Evolutionary conservation across 139 green algal species (phyloP).

Genomic region (Chlorella vulgaris): DNA sequence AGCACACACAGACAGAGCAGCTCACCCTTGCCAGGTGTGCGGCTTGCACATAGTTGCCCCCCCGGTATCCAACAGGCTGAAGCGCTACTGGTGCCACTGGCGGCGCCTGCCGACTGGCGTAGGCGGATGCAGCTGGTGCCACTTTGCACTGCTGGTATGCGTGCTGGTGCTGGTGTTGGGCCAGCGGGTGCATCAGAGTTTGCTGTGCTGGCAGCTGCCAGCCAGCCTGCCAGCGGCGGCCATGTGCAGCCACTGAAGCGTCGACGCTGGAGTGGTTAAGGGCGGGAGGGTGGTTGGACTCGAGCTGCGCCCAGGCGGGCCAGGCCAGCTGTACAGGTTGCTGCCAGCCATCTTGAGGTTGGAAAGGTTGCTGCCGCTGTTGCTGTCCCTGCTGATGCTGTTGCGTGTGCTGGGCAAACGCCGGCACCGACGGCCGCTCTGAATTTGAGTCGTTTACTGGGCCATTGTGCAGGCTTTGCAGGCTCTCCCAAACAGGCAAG

Average conservation of each 20-base stretch:
- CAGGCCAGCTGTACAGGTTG: background rate
- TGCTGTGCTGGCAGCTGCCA: background rate
- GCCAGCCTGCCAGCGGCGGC: no score
- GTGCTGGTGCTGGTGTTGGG: no score
- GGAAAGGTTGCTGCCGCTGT: background rate
- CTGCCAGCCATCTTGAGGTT: background rate
- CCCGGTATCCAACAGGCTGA: no score
- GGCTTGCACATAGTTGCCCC: constrained; percentile 16
- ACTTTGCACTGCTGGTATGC: background rate
- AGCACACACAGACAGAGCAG: background rate
- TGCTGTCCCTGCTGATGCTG: background rate
- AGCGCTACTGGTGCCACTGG: background rate
- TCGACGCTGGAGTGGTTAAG: no score
- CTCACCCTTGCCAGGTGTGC: constrained; percentile 10
- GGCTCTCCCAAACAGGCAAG: no score
- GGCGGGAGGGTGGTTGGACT: background rate
- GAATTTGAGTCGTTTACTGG: no score
- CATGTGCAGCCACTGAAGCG: no score
- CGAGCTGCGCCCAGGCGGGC: background rate
- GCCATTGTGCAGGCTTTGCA: no score
- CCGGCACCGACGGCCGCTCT: background rate
- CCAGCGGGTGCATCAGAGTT: no score
- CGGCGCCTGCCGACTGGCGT: background rate
- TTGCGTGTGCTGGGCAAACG: background rate
- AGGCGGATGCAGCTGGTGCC: background rate